Evolutionary conservation across 768 basidiomycete genomes (phyloP).

Genomic region (Pleurotus sapidus): DNA sequence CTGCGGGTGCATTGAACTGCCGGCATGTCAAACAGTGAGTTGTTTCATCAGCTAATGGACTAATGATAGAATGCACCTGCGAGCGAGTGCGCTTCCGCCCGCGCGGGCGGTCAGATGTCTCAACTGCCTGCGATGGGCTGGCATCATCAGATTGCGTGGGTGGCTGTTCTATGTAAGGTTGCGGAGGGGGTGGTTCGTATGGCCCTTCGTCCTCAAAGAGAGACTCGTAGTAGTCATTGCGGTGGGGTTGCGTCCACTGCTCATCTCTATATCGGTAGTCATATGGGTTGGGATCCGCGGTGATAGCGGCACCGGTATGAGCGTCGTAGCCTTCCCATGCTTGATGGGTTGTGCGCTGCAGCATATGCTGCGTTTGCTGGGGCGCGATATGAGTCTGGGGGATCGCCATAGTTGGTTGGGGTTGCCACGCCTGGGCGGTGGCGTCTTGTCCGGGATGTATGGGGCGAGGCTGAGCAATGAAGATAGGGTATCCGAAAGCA

Average conservation of each 20-base stretch:
- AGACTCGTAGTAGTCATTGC: conserved; percentile 52
- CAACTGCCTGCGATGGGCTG: conserved; percentile 26
- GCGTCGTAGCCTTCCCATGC: conserved; percentile 57
- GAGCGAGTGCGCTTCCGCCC: conserved; percentile 70
- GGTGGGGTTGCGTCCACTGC: conserved; percentile 45
- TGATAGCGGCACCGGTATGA: conserved; percentile 39
- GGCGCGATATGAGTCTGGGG: conserved; percentile 60
- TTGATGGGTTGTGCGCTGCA: conserved; percentile 47
- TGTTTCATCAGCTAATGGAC: conserved; percentile 8
- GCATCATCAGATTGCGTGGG: conserved; percentile 34
- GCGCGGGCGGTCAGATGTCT: conserved; percentile 44
- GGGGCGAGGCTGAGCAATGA: conserved; percentile 35
- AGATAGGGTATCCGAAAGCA: conserved; percentile 33
- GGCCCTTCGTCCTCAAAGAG: conserved; percentile 48
- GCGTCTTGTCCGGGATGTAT: conserved; percentile 45
- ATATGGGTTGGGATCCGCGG: conserved; percentile 40
- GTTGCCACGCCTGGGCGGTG: conserved; percentile 66
- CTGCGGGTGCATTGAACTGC: conserved; percentile 55
- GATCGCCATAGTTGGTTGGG: conserved; percentile 56
- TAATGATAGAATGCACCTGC: conserved; percentile 35
- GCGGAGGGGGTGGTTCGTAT: conserved; percentile 44
- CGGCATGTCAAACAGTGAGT: conserved; percentile 4
- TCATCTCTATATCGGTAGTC: conserved; percentile 67
- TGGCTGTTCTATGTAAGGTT: conserved; percentile 54
- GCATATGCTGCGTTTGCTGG: conserved; percentile 40